Conservation (phyloP, 2,329 filamentous ascomycete genomes). For the Colletotrichum sansevieriae region DNA sequence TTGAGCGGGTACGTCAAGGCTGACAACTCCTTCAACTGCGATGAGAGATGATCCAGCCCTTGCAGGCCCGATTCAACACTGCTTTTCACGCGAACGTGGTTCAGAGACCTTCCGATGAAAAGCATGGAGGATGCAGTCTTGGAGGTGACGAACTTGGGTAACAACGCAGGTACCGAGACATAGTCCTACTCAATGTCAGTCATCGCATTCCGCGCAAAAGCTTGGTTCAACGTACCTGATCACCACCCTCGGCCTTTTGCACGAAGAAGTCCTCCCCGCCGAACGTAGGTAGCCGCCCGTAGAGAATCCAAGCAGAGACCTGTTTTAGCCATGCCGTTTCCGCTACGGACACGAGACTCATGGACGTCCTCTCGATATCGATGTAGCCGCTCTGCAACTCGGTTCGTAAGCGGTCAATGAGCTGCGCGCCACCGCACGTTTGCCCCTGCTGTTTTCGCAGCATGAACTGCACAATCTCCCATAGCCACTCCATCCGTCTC, state of each 20-base stretch:
- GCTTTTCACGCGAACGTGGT: conserved; percentile 78
- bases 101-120: conserved; percentile 90
- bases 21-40: conserved; percentile 78
- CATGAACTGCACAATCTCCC: conserved; percentile 79
- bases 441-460: conserved; percentile 53
- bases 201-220: conserved; percentile 17
- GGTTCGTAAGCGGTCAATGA: conserved; percentile 82
- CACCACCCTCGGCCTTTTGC: conserved; percentile 59
- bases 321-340: conserved; percentile 95
- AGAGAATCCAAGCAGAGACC: conserved; percentile 89
- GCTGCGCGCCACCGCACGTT: conserved; percentile 73
- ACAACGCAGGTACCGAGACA: conserved; percentile 67
- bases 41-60: conserved; percentile 72
- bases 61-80: conserved; percentile 58
- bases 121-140: conserved; percentile 85
- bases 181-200: conserved; percentile 63
- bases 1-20: conserved; percentile 80
- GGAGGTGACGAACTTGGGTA: conserved; percentile 84
- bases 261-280: conserved; percentile 92
- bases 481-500: conserved; percentile 87
- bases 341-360: conserved; percentile 79
- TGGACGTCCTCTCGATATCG: conserved; percentile 83
- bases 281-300: conserved; percentile 84
- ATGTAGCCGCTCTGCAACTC: conserved; percentile 90
- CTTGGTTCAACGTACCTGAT: conserved; percentile 52